Conservation (phyloP, 1,284 basidiomycete genomes). For the Laetiporus sulphureus region DNA sequence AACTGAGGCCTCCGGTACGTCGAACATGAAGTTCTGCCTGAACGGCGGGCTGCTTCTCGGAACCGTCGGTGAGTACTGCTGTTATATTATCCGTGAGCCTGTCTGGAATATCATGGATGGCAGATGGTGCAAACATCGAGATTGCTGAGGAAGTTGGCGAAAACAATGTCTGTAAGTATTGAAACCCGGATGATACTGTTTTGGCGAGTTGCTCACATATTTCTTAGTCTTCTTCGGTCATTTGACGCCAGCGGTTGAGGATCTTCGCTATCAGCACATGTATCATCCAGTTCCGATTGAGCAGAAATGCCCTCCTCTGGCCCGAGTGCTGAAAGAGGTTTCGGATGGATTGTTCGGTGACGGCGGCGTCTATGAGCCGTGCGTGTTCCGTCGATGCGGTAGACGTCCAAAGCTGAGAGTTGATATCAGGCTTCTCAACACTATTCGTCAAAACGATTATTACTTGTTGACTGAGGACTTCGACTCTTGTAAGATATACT, state of each 20-base stretch:
- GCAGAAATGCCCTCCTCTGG: constrained; percentile 75
- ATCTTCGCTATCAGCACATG: constrained; percentile 75
- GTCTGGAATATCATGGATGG: constrained; percentile 6
- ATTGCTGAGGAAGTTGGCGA: constrained; percentile 87
- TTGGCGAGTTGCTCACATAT: not conserved
- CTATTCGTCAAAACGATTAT: constrained; percentile 73
- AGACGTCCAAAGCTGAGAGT: not conserved
- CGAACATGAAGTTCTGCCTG: constrained; percentile 91
- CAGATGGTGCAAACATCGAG: constrained; percentile 91
- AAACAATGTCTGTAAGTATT: constrained; percentile 58
- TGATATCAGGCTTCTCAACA: constrained; percentile 51
- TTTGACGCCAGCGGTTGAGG: constrained; percentile 76
- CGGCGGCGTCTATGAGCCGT: constrained; percentile 72
- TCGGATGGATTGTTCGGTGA: constrained; percentile 75
- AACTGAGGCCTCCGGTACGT: constrained; percentile 83
- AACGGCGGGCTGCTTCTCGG: constrained; percentile 84
- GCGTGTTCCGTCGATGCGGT: constrained; percentile 25
- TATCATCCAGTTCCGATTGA: constrained; percentile 79
- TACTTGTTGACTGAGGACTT: constrained; percentile 88
- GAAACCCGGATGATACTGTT: constrained; percentile 1
- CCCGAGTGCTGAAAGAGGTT: constrained; percentile 66
- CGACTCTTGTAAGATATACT: constrained; percentile 65
- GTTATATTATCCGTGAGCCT: not conserved
- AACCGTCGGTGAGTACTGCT: constrained; percentile 55
- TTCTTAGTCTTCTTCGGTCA: constrained; percentile 76